Percentiles rank a stretch among this genome's conserved stretches.
Evolutionary conservation across 768 basidiomycete genomes (phyloP).

Genomic region (Coprinopsis marcescibilis): DNA sequence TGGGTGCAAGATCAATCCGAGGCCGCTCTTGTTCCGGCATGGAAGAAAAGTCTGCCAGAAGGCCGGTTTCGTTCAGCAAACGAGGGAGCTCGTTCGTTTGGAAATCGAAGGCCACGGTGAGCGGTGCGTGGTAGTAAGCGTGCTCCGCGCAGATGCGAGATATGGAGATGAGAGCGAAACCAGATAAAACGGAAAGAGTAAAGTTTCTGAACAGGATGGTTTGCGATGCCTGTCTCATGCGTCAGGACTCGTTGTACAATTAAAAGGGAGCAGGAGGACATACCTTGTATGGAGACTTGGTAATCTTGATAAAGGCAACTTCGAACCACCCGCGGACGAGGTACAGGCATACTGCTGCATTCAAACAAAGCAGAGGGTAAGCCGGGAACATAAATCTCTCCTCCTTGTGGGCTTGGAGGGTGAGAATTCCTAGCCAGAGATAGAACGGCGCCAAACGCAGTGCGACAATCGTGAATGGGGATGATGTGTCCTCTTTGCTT

Average conservation of each 20-base stretch:
- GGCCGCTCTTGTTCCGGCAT: conserved; percentile 35
- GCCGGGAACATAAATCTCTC: conserved; percentile 98
- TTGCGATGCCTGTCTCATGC: conserved; percentile 59
- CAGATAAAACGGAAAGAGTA: conserved; percentile 65
- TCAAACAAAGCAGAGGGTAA: conserved; percentile 89
- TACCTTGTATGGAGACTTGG: conserved; percentile 82
- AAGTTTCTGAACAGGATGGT: conserved; percentile 69
- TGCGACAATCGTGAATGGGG: conserved; percentile 71
- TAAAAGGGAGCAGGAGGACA: conserved; percentile 20
- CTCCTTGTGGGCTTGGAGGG: conserved; percentile 88
- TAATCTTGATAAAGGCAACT: conserved; percentile 62
- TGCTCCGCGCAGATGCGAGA: conserved; percentile 78
- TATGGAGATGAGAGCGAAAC: conserved; percentile 63
- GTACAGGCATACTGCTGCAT: conserved; percentile 86
- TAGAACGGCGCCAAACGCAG: conserved; percentile 86
- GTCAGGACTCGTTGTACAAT: neutral
- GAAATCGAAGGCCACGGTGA: conserved; percentile 63
- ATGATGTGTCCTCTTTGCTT: conserved; percentile 54
- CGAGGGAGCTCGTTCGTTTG: conserved; percentile 77
- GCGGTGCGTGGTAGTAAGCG: conserved; percentile 88
- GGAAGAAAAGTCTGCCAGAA: conserved; percentile 41
- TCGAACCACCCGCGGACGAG: conserved; percentile 87
- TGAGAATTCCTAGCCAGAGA: conserved; percentile 81
- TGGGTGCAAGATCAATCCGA: conserved; percentile 59
- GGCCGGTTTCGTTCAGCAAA: conserved; percentile 67